phyloP scores from a whole-genome alignment of 768 basidiomycete genomes.

The Russula foetens region DNA sequence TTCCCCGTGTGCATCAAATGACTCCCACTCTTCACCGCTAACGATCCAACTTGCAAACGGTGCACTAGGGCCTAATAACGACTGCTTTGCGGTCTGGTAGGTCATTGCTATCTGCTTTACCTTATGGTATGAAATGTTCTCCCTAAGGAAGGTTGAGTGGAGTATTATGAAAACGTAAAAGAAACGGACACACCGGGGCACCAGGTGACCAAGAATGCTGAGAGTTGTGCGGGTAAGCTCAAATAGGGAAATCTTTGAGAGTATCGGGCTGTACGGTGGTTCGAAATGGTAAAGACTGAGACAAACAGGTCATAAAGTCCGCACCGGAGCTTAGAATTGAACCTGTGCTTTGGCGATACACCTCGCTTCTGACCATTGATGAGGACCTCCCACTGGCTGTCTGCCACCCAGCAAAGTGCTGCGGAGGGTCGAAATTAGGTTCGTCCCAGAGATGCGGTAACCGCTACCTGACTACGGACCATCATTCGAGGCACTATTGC shows the following conservation, averaged over 20 bases:
- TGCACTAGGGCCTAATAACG: conserved; percentile 35
- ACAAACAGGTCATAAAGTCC: not conserved
- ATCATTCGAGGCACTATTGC: conserved; percentile 53
- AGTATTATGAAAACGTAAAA: not conserved
- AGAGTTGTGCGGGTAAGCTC: conserved; percentile 33
- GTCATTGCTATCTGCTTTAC: conserved; percentile 34
- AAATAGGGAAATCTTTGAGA: conserved; percentile 49
- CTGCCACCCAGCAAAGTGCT: conserved; percentile 70
- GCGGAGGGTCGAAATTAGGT: conserved; percentile 5
- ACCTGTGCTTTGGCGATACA: conserved; percentile 61
- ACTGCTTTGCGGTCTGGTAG: conserved; percentile 46
- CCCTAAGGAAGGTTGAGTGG: conserved; percentile 4
- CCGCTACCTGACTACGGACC: conserved; percentile 33
- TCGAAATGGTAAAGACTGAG: not conserved
- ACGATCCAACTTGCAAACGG: conserved; percentile 58
- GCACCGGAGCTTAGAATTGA: conserved; percentile 55
- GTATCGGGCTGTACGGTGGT: conserved; percentile 34
- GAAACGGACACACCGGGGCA: conserved; percentile 11
- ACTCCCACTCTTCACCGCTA: conserved; percentile 47
- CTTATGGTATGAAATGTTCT: conserved; percentile 35
- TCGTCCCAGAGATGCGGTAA: not conserved
- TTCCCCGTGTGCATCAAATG: conserved; percentile 30
- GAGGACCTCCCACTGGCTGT: conserved; percentile 48
- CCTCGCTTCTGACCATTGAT: conserved; percentile 79
- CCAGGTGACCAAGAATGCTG: conserved; percentile 13